phyloP scores from a whole-genome alignment of 108 stramenopile species.

The Nannochloropsis oceanica region DNA sequence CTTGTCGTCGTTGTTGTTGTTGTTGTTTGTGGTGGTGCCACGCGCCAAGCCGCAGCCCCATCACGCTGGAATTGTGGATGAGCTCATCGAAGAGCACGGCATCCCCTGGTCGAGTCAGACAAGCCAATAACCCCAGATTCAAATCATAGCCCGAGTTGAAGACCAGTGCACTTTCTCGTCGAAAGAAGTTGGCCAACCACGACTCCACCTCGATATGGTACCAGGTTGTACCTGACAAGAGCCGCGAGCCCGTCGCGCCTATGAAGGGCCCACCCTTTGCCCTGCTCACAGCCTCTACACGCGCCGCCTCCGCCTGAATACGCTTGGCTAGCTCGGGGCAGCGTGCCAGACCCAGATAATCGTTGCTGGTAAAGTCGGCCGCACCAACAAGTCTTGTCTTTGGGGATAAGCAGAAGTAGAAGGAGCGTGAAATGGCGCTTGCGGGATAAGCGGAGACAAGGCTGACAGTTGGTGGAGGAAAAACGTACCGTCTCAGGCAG shows the following conservation, averaged over 20 bases:
- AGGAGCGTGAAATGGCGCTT: not conserved
- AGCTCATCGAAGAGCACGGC: constrained; percentile 73
- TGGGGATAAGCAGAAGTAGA: not conserved
- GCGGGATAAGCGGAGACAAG: not conserved
- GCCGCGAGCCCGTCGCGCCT: constrained; percentile 80
- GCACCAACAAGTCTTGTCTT: not conserved
- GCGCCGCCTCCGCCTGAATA: not conserved
- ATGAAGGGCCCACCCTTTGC: not conserved
- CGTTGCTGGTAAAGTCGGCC: constrained; percentile 69
- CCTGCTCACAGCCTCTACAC: not conserved
- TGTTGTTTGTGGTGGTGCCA: constrained; percentile 17
- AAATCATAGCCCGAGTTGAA: constrained; percentile 94
- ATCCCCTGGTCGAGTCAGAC: constrained; percentile 48
- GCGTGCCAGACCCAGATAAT: constrained; percentile 84
- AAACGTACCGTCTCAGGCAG: not conserved
- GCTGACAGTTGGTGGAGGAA: not conserved
- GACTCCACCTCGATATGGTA: constrained; percentile 55
- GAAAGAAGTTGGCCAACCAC: constrained; percentile 50
- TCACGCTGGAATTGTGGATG: constrained; percentile 72
- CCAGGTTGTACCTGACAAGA: constrained; percentile 71
- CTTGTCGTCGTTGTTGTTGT: too few species aligned
- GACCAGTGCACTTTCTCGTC: constrained; percentile 56
- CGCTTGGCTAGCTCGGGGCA: constrained; percentile 26
- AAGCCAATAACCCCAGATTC: constrained; percentile 65
- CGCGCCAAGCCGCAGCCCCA: constrained; percentile 47